Evolutionary conservation across 257 asterid genomes (phyloP).

Genomic region (Fraxinus americana): DNA sequence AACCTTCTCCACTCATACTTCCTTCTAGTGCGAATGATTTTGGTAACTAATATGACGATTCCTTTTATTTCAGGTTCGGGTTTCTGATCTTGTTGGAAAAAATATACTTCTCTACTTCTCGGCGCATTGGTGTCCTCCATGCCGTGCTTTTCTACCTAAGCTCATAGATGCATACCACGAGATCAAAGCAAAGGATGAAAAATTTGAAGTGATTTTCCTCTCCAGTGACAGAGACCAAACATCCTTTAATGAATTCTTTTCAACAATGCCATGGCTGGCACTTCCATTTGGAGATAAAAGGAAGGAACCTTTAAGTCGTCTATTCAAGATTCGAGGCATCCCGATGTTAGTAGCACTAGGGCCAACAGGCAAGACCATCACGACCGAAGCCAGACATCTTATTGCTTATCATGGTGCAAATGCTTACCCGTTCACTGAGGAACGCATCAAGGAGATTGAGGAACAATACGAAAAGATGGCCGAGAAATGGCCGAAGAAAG

Average conservation of each 20-base stretch:
- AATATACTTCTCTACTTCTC: constrained; percentile 69
- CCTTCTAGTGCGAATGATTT: background rate
- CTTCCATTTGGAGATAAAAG: constrained; percentile 66
- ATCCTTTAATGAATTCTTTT: constrained; percentile 66
- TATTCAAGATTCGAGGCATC: constrained; percentile 73
- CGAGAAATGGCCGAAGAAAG: constrained; percentile 71
- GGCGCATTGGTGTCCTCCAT: constrained; percentile 89
- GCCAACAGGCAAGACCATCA: constrained; percentile 63
- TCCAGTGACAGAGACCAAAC: constrained; percentile 69
- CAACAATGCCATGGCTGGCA: constrained; percentile 84
- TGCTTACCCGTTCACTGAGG: constrained; percentile 79
- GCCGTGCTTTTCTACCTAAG: constrained; percentile 74
- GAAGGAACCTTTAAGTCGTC: constrained; percentile 45
- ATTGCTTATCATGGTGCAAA: constrained; percentile 58
- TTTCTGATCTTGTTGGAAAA: constrained; percentile 74
- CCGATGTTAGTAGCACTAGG: constrained; percentile 75
- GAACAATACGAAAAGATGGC: constrained; percentile 60
- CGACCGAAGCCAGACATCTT: constrained; percentile 60
- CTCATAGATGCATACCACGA: constrained; percentile 53
- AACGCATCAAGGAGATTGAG: constrained; percentile 69
- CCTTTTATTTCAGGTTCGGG: constrained; percentile 49
- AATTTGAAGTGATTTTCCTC: constrained; percentile 66
- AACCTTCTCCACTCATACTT: background rate
- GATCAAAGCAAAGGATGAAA: constrained; percentile 47
- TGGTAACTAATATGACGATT: background rate